phyloP scores from a whole-genome alignment of 2,329 filamentous ascomycete species.

The Apiospora phragmitis region DNA sequence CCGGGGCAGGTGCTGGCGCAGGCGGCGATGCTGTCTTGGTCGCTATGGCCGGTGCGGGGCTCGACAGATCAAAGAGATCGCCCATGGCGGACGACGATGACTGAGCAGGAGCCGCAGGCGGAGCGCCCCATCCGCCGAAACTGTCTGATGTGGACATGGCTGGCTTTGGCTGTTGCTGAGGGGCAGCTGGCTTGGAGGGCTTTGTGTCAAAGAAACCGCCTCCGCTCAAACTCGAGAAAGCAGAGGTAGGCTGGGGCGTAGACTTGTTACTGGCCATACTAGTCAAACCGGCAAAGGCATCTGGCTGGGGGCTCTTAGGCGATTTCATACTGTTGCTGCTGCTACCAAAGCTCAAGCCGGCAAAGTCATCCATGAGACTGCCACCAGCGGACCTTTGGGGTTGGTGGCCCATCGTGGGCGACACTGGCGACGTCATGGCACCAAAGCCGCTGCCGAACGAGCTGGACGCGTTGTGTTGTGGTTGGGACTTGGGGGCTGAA shows the following conservation, averaged over 20 bases:
- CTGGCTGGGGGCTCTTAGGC: slow-evolving; percentile 37
- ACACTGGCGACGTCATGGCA: slow-evolving; percentile 61
- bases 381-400: slow-evolving; percentile 51
- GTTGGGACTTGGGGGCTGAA: slow-evolving; percentile 75
- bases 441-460: slow-evolving; percentile 71
- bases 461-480: slow-evolving; percentile 52
- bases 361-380: slow-evolving; percentile 80
- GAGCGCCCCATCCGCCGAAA: slow-evolving; percentile 61
- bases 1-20: slow-evolving; percentile 40
- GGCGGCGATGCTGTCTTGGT: slow-evolving; percentile 46
- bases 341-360: slow-evolving; percentile 60
- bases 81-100: slow-evolving; percentile 62
- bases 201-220: slow-evolving; percentile 83
- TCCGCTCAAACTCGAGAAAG: slow-evolving; percentile 54
- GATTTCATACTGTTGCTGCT: slow-evolving; percentile 37
- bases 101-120: slow-evolving; percentile 37
- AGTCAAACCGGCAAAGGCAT: slow-evolving; percentile 39
- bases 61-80: slow-evolving; percentile 79
- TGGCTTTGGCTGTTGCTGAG: slow-evolving; percentile 46
- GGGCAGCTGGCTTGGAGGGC: slow-evolving; percentile 57
- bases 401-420: slow-evolving; percentile 54
- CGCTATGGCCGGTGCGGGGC: slow-evolving; percentile 39
- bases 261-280: slow-evolving; percentile 39
- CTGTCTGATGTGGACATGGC: slow-evolving; percentile 52
- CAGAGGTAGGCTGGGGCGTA: slow-evolving; percentile 43